phyloP scores from a whole-genome alignment of 2,329 filamentous ascomycete species.

The Diplocarpon rosae region DNA sequence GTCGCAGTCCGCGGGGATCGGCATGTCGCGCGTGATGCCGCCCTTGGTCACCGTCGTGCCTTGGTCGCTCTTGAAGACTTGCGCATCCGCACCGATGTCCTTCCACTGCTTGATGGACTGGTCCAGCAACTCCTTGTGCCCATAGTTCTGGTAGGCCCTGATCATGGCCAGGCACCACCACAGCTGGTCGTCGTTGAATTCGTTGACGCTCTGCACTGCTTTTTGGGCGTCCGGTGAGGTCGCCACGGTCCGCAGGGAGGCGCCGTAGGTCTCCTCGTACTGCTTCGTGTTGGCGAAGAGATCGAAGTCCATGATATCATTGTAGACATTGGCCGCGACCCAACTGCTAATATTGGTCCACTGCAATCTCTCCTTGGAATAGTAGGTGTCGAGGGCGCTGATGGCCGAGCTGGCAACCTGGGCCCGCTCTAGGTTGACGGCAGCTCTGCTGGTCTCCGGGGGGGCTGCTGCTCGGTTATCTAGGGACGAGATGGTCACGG shows the following conservation, averaged over 20 bases:
- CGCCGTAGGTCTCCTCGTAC: constrained; percentile 2
- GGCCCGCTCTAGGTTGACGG: neutral
- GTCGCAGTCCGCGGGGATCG: constrained; percentile 6
- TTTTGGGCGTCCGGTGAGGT: neutral
- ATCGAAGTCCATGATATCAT: constrained; percentile 11
- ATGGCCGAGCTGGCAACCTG: constrained; percentile 4
- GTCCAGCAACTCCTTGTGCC: constrained; percentile 1
- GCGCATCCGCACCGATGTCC: constrained; percentile 7
- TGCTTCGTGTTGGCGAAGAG: constrained; percentile 1
- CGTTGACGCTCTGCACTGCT: constrained; percentile 3
- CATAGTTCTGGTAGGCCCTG: constrained; percentile 9
- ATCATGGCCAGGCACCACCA: constrained; percentile 15
- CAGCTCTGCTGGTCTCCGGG: neutral
- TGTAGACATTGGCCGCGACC: constrained; percentile 13
- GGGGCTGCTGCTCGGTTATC: neutral
- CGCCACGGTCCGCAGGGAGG: constrained; percentile 2
- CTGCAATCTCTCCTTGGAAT: constrained; percentile 1
- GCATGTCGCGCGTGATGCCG: constrained; percentile 2
- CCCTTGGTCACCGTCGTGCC: constrained; percentile 7
- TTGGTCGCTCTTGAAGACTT: constrained; percentile 7
- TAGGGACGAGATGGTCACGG: neutral
- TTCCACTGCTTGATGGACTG: constrained; percentile 8
- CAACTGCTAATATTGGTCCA: constrained; percentile 9
- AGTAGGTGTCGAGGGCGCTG: constrained; percentile 3
- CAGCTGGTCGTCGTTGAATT: constrained; percentile 12